Conservation (phyloP, 345 rosid genomes). For the Cardamine chenopodiifolia region DNA sequence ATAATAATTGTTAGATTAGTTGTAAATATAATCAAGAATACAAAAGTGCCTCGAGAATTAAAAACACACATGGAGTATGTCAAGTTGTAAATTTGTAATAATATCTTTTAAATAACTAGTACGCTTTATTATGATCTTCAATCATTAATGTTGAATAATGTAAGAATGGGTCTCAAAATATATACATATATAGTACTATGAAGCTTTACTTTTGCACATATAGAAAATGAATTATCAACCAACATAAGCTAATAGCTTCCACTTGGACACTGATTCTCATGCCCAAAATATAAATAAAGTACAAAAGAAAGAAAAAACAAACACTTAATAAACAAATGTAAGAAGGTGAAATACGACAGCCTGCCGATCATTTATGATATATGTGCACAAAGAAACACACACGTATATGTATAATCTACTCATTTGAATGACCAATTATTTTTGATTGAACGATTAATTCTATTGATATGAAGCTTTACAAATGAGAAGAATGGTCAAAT, state of each 20-base stretch:
- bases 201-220: conserved; percentile 21
- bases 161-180: conserved; percentile 27
- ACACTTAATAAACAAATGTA: conserved; percentile 11
- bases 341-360: conserved; percentile 31
- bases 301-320: background rate
- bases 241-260: conserved; percentile 43
- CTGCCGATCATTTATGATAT: conserved; percentile 17
- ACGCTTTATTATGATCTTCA: conserved; percentile 27
- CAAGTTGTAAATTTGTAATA: conserved; percentile 36
- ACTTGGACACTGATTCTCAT: conserved; percentile 47
- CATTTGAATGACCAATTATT: background rate
- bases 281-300: conserved; percentile 24
- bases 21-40: conserved; percentile 37
- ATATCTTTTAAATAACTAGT: conserved; percentile 23
- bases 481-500: background rate
- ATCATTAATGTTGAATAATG: conserved; percentile 39
- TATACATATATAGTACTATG: background rate
- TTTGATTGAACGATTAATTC: background rate
- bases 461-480: background rate
- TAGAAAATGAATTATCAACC: conserved; percentile 28
- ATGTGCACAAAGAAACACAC: background rate
- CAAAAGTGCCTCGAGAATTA: conserved; percentile 41
- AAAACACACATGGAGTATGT: conserved; percentile 37
- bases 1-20: conserved; percentile 33
- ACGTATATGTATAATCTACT: too few species aligned